These are phyloP conservation scores for Saccharomyces eubayanus DNA, from an alignment of 805 yeast genomes.

Conservation along the genomic window DNA sequence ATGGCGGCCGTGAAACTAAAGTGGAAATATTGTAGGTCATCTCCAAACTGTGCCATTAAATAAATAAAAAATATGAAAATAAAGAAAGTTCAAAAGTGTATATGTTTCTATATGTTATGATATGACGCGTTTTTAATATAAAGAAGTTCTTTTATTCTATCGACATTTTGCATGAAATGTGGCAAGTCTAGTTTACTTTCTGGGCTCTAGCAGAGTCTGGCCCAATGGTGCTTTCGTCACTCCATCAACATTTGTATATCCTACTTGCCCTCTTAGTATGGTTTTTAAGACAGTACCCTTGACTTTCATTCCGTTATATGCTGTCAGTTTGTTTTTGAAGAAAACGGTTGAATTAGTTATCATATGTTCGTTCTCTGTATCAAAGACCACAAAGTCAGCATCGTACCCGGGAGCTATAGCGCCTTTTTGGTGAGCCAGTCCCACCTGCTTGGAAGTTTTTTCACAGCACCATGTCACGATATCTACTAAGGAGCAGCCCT, in stretches of 20 bases:
- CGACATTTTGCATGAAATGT: neutral
- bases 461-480: constrained; percentile 72
- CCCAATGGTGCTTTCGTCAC: constrained; percentile 53
- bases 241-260: constrained; percentile 48
- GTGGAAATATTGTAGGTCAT: neutral
- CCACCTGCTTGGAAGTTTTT: constrained; percentile 82
- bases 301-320: constrained; percentile 65
- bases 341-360: constrained; percentile 49
- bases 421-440: constrained; percentile 67
- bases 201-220: constrained; percentile 22
- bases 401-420: constrained; percentile 64
- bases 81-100: neutral
- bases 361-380: constrained; percentile 44
- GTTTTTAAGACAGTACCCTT: constrained; percentile 75
- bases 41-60: neutral
- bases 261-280: constrained; percentile 63
- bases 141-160: neutral
- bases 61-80: neutral
- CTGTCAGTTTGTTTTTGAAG: constrained; percentile 84
- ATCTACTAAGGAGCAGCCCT: constrained; percentile 51
- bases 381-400: constrained; percentile 83
- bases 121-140: neutral
- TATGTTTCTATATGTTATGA: neutral
- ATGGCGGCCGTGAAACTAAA: neutral
- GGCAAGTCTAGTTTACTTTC: neutral